A percentile compares a stretch with the other conserved stretches of the same genome.
These are phyloP conservation scores for Irpex lacteus DNA, from an alignment of 1,284 basidiomycete species.

Conservation along the genomic window DNA sequence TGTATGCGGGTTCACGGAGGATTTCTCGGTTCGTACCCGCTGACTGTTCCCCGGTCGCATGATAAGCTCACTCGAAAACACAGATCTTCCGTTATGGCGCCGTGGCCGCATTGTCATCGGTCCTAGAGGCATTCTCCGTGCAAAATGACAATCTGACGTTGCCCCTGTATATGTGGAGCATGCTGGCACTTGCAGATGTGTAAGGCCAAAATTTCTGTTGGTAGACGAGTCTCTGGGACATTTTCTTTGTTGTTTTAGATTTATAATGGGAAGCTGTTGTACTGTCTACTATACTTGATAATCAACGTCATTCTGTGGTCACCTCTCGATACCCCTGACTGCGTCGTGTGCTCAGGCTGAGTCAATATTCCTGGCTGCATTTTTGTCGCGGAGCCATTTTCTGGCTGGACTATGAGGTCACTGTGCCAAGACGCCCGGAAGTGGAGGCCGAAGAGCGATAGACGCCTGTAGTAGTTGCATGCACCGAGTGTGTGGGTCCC, in stretches of 20 bases:
- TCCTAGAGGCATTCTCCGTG: slow-evolving; percentile 85
- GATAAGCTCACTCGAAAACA: slow-evolving; percentile 1
- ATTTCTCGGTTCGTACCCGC: slow-evolving; percentile 55
- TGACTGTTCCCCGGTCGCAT: slow-evolving; percentile 1
- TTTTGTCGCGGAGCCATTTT: not conserved
- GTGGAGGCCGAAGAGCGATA: not conserved
- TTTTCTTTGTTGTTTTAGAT: not conserved
- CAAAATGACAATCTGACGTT: slow-evolving; percentile 95
- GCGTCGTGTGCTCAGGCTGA: not conserved
- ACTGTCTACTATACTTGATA: not conserved
- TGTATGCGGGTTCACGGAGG: slow-evolving; percentile 63
- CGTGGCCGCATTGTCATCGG: slow-evolving; percentile 61
- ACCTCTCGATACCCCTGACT: too few species aligned
- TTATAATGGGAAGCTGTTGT: not conserved
- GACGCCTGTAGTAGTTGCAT: not conserved
- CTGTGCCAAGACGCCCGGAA: not conserved
- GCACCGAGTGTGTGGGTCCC: not conserved
- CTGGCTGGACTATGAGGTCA: not conserved
- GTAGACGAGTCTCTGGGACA: not conserved
- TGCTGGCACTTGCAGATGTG: slow-evolving; percentile 56
- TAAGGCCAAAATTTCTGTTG: slow-evolving; percentile 12
- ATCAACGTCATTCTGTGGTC: too few species aligned
- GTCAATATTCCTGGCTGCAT: not conserved
- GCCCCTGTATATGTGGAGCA: slow-evolving; percentile 86
- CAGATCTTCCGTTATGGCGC: slow-evolving; percentile 54